These are phyloP conservation scores for Fragosphaeria purpurea DNA, from an alignment of 2,329 filamentous ascomycete species.

Conservation along the genomic window DNA sequence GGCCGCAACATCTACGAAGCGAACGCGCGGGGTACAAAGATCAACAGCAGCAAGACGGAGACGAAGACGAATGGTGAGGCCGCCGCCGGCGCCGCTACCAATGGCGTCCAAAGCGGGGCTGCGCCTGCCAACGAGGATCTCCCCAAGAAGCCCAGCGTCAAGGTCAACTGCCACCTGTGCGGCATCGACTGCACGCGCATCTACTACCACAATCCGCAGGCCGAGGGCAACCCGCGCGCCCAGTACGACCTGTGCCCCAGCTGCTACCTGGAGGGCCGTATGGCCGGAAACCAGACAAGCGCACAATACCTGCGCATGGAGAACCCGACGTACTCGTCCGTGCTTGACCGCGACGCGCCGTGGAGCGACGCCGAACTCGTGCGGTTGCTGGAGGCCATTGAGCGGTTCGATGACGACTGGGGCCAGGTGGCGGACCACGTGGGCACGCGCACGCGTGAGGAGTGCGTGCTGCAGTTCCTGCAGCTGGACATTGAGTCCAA, in stretches of 20 bases:
- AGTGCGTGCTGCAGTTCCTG: conserved; percentile 93
- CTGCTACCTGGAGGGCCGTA: conserved; percentile 76
- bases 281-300: conserved; percentile 68
- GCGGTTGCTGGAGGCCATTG: conserved; percentile 80
- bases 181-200: conserved; percentile 73
- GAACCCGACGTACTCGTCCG: conserved; percentile 69
- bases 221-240: conserved; percentile 50
- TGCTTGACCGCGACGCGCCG: conserved; percentile 73
- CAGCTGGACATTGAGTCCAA: conserved; percentile 97
- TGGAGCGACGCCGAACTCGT: conserved; percentile 89
- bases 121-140: conserved; percentile 42
- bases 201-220: conserved; percentile 49
- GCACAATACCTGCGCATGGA: conserved; percentile 83
- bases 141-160: conserved; percentile 54
- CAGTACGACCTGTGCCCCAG: conserved; percentile 87
- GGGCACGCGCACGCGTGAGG: conserved; percentile 80
- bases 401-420: conserved; percentile 95
- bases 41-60: conserved; percentile 56
- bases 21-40: conserved; percentile 64
- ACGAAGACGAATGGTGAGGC: conserved; percentile 69
- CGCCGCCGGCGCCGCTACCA: conserved; percentile 37
- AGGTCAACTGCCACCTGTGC: conserved; percentile 81
- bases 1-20: conserved; percentile 93
- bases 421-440: conserved; percentile 86
- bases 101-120: conserved; percentile 42